Evolutionary conservation across 129 eudicot genomes (phyloP).

Genomic region (Lactuca saligna): DNA sequence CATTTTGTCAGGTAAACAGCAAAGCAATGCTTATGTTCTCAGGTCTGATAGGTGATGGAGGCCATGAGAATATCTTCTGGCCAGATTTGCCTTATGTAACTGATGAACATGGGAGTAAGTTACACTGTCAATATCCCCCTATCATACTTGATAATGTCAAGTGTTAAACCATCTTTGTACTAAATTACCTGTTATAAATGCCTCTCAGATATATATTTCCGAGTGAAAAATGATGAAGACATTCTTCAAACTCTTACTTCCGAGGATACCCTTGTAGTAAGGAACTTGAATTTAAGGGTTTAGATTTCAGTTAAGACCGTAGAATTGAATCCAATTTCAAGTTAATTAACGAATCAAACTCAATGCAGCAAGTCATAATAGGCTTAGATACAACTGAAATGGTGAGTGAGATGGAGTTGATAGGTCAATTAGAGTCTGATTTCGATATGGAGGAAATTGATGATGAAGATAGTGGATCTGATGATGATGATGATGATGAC

Average conservation of each 20-base stretch:
- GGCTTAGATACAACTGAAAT: constrained; percentile 88
- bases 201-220: constrained; percentile 84
- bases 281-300: constrained; percentile 25
- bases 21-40: constrained; percentile 87
- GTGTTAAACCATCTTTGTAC: constrained; percentile 10
- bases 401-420: constrained; percentile 71
- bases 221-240: constrained; percentile 91
- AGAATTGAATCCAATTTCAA: constrained; percentile 7
- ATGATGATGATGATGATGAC: constrained; percentile 60
- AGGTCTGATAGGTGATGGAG: constrained; percentile 62
- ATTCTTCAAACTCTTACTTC: constrained; percentile 67
- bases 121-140: constrained; percentile 1
- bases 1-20: constrained; percentile 76
- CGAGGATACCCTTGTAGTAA: constrained; percentile 87
- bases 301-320: background rate
- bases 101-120: constrained; percentile 92
- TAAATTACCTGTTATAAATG: constrained; percentile 21
- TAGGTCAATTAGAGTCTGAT: constrained; percentile 57
- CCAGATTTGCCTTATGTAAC: constrained; percentile 95
- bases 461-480: constrained; percentile 65
- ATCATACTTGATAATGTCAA: background rate
- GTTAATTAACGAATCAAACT: constrained; percentile 32
- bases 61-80: constrained; percentile 88
- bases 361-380: constrained; percentile 90
- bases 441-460: constrained; percentile 67